Percentiles rank a stretch among this genome's conserved stretches.
phyloP scores from a whole-genome alignment of 1,284 basidiomycete genomes.

The Irpex sp. region DNA sequence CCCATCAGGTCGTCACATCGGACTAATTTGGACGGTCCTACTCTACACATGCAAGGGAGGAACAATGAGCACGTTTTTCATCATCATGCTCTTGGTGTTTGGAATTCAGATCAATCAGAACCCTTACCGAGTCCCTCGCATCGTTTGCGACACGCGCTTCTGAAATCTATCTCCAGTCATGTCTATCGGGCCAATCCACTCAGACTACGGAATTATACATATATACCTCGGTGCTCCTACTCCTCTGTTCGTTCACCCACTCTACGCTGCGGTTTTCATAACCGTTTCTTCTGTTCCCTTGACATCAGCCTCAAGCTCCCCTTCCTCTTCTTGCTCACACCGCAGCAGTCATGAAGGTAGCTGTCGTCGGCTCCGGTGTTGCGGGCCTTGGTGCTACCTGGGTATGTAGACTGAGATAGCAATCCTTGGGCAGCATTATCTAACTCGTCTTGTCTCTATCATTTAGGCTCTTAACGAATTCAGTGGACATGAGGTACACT shows the following conservation, averaged over 20 bases:
- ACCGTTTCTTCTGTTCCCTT: not conserved
- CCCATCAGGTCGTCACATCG: not conserved
- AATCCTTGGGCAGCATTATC: not conserved
- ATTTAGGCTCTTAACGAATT: not conserved
- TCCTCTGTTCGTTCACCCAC: not conserved
- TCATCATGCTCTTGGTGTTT: not conserved
- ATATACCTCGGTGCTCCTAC: not conserved
- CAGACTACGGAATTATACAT: not conserved
- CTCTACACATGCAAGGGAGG: not conserved
- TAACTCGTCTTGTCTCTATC: not conserved
- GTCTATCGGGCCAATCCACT: not conserved
- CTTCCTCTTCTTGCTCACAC: not conserved
- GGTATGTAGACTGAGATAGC: not conserved
- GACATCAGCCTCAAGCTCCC: not conserved
- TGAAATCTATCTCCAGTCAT: not conserved
- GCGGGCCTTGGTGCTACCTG: not conserved
- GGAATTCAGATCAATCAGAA: not conserved
- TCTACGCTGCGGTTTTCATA: not conserved
- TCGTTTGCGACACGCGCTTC: not conserved
- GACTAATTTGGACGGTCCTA: not conserved
- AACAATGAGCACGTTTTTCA: not conserved
- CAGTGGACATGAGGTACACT: not conserved
- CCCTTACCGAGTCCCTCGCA: not conserved
- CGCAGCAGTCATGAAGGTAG: not conserved
- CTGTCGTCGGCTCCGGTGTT: constrained; percentile 1